phyloP scores from a whole-genome alignment of 208 protist genomes.

The Wallacemonas sp. region DNA sequence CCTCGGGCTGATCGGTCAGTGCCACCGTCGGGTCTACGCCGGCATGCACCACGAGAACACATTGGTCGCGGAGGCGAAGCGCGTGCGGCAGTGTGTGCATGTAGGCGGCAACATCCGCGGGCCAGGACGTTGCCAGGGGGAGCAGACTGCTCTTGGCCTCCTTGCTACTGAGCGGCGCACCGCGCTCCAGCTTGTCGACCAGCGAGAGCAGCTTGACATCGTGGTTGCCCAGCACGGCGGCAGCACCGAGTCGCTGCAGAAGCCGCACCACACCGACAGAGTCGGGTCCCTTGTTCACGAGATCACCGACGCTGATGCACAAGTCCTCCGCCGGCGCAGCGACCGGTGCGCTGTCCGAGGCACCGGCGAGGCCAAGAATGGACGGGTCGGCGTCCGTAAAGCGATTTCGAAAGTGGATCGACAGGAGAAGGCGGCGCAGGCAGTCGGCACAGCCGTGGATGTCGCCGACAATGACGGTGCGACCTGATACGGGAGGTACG shows the following conservation, averaged over 20 bases:
- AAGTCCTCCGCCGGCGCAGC: conserved; percentile 31
- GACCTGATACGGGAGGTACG: conserved; percentile 20
- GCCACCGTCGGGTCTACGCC: conserved; percentile 53
- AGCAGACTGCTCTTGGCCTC: conserved; percentile 39
- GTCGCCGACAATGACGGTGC: conserved; percentile 75
- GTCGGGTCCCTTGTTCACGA: conserved; percentile 86
- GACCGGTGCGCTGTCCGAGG: not conserved
- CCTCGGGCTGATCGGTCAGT: conserved; percentile 45
- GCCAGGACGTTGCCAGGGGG: conserved; percentile 45
- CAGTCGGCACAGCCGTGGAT: conserved; percentile 73
- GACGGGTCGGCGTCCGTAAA: conserved; percentile 1
- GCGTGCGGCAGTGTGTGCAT: conserved; percentile 60
- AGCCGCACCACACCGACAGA: conserved; percentile 65
- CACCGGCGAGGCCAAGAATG: not conserved
- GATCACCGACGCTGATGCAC: conserved; percentile 72
- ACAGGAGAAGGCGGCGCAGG: conserved; percentile 48
- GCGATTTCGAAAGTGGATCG: conserved; percentile 46
- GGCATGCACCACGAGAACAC: conserved; percentile 74
- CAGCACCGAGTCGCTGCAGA: conserved; percentile 54
- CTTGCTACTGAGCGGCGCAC: conserved; percentile 25
- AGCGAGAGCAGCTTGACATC: conserved; percentile 66
- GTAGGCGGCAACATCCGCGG: conserved; percentile 57
- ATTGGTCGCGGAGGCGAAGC: conserved; percentile 53
- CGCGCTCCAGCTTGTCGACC: conserved; percentile 27
- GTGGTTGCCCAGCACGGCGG: conserved; percentile 79